Evolutionary conservation across 2,329 filamentous ascomycete genomes (phyloP).

Genomic region (Colletotrichum sp.): DNA sequence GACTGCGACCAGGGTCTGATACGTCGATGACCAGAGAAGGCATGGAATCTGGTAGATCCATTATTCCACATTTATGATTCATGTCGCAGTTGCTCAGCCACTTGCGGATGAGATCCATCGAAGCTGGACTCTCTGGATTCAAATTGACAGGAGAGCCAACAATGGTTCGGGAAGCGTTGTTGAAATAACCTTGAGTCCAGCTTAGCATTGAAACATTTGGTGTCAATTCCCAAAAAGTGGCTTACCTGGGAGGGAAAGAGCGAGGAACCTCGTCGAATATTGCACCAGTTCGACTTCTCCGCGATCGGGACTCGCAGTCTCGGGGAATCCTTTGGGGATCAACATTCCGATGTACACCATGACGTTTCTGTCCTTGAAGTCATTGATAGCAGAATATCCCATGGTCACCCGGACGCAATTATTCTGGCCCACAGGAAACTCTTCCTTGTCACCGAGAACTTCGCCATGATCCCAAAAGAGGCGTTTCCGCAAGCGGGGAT

Average conservation of each 20-base stretch:
- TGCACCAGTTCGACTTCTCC: not conserved
- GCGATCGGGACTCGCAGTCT: not conserved
- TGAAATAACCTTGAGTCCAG: not conserved
- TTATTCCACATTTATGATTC: not conserved
- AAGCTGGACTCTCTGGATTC: not conserved
- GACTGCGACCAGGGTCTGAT: not conserved
- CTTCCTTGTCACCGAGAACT: not conserved
- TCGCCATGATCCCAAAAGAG: not conserved
- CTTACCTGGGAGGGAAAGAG: not conserved
- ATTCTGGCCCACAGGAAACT: not conserved
- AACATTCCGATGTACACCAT: not conserved
- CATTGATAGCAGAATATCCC: not conserved
- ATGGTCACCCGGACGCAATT: not conserved
- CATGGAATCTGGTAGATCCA: not conserved
- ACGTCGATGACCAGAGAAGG: not conserved
- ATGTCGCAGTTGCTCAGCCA: not conserved
- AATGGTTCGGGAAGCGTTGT: not conserved
- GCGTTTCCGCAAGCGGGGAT: not conserved
- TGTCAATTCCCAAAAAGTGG: not conserved
- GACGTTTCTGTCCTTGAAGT: not conserved
- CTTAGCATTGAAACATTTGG: not conserved
- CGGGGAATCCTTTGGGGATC: not conserved
- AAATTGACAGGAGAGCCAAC: not conserved
- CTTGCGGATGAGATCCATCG: not conserved
- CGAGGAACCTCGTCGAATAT: not conserved